These are phyloP conservation scores for Periconia sp. DNA, from an alignment of 2,329 filamentous ascomycete species.

Conservation along the genomic window DNA sequence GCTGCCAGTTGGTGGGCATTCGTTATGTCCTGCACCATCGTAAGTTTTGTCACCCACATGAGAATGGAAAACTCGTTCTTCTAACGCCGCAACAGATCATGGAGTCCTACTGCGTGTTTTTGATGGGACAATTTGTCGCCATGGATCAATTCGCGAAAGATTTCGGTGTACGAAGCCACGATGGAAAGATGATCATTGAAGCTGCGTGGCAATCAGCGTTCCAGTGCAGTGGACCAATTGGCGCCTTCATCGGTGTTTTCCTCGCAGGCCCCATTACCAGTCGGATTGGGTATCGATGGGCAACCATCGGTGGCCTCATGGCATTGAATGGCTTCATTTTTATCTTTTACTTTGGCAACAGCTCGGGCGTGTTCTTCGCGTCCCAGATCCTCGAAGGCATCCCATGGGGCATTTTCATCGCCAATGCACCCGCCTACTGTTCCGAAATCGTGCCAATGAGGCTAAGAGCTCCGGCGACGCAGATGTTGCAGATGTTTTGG, in stretches of 20 bases:
- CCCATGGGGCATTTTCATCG: constrained; percentile 66
- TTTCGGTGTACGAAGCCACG: constrained; percentile 50
- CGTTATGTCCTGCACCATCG: constrained; percentile 58
- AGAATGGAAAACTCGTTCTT: neutral
- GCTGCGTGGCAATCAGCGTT: constrained; percentile 62
- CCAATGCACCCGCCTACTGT: constrained; percentile 64
- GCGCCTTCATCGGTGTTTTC: constrained; percentile 63
- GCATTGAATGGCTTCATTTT: constrained; percentile 61
- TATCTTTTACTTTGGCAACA: constrained; percentile 58
- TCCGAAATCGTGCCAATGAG: constrained; percentile 62
- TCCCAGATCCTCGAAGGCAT: constrained; percentile 62
- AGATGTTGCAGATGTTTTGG: constrained; percentile 67
- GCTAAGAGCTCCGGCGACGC: constrained; percentile 59
- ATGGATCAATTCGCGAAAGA: constrained; percentile 48
- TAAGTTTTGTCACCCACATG: constrained; percentile 21
- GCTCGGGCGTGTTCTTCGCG: constrained; percentile 50
- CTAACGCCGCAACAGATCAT: constrained; percentile 52
- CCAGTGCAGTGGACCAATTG: constrained; percentile 57
- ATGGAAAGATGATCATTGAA: constrained; percentile 44
- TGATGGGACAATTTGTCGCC: constrained; percentile 62
- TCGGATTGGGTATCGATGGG: constrained; percentile 59
- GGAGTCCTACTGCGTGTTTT: constrained; percentile 65
- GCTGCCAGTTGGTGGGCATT: constrained; percentile 58
- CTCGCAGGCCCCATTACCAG: constrained; percentile 61
- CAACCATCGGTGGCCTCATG: constrained; percentile 56